These are phyloP conservation scores for Gymnopilus dilepis DNA, from an alignment of 768 basidiomycete species.

Conservation along the genomic window DNA sequence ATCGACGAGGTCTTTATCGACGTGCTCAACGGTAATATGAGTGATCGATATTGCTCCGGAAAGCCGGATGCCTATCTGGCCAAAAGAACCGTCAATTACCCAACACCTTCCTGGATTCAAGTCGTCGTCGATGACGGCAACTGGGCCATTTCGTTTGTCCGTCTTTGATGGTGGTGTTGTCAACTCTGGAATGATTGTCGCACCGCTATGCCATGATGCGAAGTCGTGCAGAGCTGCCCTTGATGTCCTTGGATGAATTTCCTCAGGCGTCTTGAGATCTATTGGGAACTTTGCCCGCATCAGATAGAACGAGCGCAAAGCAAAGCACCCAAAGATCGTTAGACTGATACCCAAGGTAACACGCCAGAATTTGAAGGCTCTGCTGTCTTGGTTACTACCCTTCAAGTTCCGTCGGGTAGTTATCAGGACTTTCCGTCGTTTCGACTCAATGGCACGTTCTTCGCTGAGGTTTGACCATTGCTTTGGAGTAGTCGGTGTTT, in stretches of 20 bases:
- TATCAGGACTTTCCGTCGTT: neutral
- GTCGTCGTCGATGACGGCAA: conserved; percentile 3
- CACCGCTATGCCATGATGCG: neutral
- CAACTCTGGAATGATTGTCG: neutral
- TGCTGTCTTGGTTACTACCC: neutral
- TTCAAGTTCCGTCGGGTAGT: neutral
- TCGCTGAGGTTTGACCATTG: neutral
- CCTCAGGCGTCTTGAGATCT: neutral
- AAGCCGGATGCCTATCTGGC: conserved; percentile 9
- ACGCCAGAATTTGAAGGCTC: neutral
- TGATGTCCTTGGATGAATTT: neutral
- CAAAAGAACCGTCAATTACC: neutral
- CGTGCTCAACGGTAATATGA: conserved; percentile 12
- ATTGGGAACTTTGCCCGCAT: neutral
- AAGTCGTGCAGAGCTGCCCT: neutral
- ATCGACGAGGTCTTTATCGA: conserved; percentile 3
- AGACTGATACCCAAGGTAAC: neutral
- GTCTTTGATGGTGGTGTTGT: neutral
- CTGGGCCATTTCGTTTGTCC: neutral
- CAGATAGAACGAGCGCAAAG: neutral
- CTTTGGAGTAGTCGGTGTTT: neutral
- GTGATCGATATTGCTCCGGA: neutral
- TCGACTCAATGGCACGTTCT: neutral
- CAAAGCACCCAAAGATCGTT: neutral
- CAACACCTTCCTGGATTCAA: conserved; percentile 13